These are phyloP conservation scores for Agaricus bisporus DNA, from an alignment of 768 basidiomycete genomes.

Conservation along the genomic window DNA sequence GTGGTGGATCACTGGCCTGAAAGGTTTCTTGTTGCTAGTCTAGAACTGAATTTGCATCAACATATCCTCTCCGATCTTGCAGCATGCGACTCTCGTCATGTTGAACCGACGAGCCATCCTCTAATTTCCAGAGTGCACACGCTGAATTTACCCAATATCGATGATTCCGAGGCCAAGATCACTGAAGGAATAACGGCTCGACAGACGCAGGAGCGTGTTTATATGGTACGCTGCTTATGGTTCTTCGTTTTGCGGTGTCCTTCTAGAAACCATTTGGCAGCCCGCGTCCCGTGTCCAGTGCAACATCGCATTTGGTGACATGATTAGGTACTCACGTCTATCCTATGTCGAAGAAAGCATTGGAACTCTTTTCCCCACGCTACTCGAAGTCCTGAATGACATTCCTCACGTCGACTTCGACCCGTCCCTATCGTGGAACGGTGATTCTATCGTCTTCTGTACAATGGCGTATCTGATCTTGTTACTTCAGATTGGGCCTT, in stretches of 20 bases:
- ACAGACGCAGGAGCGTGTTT: slow-evolving; percentile 22
- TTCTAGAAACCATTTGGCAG: slow-evolving; percentile 27
- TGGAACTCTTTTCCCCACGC: slow-evolving; percentile 47
- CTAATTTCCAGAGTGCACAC: slow-evolving; percentile 59
- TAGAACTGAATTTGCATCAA: slow-evolving; percentile 76
- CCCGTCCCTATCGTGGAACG: slow-evolving; percentile 72
- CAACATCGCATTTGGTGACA: slow-evolving; percentile 79
- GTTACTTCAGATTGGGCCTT: slow-evolving; percentile 70
- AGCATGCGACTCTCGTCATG: slow-evolving; percentile 38
- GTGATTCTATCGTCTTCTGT: slow-evolving; percentile 30
- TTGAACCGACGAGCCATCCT: slow-evolving; percentile 44
- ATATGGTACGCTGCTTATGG: slow-evolving; percentile 44
- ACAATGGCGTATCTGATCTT: not conserved
- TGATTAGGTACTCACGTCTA: slow-evolving; percentile 60
- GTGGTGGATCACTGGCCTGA: not conserved
- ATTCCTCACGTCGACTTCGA: slow-evolving; percentile 77
- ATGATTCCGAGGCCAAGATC: slow-evolving; percentile 14
- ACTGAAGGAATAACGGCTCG: slow-evolving; percentile 19
- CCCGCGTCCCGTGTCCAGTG: slow-evolving; percentile 67
- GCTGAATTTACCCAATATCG: slow-evolving; percentile 13
- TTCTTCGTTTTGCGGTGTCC: not conserved
- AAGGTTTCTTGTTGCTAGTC: slow-evolving; percentile 29
- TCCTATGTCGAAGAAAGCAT: slow-evolving; percentile 44
- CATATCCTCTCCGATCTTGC: slow-evolving; percentile 73
- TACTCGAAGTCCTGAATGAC: slow-evolving; percentile 65